phyloP scores from a whole-genome alignment of 192 early-diverging fungal species.

The Mycoemilia scoparia region DNA sequence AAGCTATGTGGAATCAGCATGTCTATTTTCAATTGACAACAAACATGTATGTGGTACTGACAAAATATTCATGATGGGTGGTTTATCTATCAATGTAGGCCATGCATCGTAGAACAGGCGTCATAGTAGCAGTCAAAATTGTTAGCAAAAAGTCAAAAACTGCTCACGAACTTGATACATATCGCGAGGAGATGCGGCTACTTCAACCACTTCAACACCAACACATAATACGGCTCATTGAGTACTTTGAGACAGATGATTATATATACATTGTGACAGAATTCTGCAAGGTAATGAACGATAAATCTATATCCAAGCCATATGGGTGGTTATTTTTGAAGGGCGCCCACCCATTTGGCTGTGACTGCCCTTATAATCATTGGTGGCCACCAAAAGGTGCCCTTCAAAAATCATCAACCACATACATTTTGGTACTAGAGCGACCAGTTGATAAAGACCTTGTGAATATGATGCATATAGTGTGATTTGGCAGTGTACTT shows the following conservation, averaged over 20 bases:
- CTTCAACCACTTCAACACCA: constrained; percentile 24
- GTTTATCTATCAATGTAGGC: constrained; percentile 2
- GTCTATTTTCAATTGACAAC: too few relatives aligned
- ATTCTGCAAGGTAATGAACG: constrained; percentile 14
- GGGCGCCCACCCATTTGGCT: too few relatives aligned
- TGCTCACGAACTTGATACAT: constrained; percentile 22
- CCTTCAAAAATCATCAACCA: too few relatives aligned
- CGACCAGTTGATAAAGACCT: too few relatives aligned
- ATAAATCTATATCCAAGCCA: background rate
- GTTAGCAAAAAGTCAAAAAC: constrained; percentile 20
- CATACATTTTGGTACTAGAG: too few relatives aligned
- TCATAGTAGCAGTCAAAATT: constrained; percentile 25
- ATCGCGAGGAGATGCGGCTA: constrained; percentile 28
- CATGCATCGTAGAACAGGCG: constrained; percentile 12
- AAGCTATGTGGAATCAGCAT: too few relatives aligned
- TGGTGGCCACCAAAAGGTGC: too few relatives aligned
- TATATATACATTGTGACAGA: constrained; percentile 32
- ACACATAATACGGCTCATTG: constrained; percentile 27
- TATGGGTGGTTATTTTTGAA: too few relatives aligned
- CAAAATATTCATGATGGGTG: too few relatives aligned
- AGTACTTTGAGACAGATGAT: constrained; percentile 23
- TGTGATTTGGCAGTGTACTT: constrained; percentile 24
- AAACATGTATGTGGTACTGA: too few relatives aligned
- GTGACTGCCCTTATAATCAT: too few relatives aligned
- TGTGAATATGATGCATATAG: too few relatives aligned